phyloP scores from a whole-genome alignment of 257 asterid genomes.

The Gentiana dahurica region DNA sequence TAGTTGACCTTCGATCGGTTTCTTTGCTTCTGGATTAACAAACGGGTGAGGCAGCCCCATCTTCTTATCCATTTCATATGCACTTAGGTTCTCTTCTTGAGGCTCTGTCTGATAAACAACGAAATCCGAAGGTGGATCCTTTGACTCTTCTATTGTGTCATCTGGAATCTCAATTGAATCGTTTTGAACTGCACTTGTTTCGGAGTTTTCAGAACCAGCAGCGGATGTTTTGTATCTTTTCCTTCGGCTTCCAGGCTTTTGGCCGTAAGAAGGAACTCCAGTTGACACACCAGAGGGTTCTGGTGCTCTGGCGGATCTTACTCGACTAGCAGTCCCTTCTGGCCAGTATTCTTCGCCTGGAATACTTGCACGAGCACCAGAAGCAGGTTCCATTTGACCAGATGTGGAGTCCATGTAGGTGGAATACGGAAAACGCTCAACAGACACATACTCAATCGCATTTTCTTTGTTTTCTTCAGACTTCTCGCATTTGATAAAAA shows the following conservation, averaged over 20 bases:
- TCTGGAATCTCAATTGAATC: slow-evolving; percentile 30
- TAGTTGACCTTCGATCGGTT: slow-evolving; percentile 49
- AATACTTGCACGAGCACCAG: slow-evolving; percentile 92
- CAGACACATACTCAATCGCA: slow-evolving; percentile 36
- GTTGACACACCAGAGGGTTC: slow-evolving; percentile 68
- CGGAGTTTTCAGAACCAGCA: slow-evolving; percentile 36
- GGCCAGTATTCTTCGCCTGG: slow-evolving; percentile 91
- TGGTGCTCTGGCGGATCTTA: slow-evolving; percentile 82
- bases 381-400: slow-evolving; percentile 89
- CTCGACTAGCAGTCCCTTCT: slow-evolving; percentile 78
- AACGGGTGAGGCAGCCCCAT: slow-evolving; percentile 78
- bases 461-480: slow-evolving; percentile 27
- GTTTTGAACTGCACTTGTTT: slow-evolving; percentile 17
- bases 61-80: slow-evolving; percentile 68
- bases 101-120: slow-evolving; percentile 62
- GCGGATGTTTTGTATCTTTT: slow-evolving; percentile 44
- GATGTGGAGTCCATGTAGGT: slow-evolving; percentile 86
- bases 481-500: slow-evolving; percentile 61
- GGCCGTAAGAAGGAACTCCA: slow-evolving; percentile 76
- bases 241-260: slow-evolving; percentile 87
- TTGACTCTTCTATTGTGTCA: slow-evolving; percentile 41
- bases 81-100: slow-evolving; percentile 42
- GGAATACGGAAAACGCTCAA: slow-evolving; percentile 71
- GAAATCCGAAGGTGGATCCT: slow-evolving; percentile 38
- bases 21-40: slow-evolving; percentile 64